These are phyloP conservation scores for Phellinidium pouzarii DNA, from an alignment of 1,284 basidiomycete species.

Conservation along the genomic window DNA sequence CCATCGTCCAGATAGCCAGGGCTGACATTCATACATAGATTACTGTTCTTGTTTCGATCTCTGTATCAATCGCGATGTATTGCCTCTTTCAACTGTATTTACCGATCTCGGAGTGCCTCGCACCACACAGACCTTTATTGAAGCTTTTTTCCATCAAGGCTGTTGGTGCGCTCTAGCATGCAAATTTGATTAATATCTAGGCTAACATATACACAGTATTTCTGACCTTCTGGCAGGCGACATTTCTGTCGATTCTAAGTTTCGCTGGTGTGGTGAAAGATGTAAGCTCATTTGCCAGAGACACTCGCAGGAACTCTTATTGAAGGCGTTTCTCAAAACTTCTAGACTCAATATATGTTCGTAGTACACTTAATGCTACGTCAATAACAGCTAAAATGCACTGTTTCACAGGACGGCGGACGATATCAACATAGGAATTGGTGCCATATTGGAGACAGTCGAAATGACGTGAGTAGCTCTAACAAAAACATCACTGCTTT, in stretches of 20 bases:
- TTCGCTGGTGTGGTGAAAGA: constrained; percentile 61
- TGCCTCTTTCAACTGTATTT: constrained; percentile 74
- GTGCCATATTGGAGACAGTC: constrained; percentile 62
- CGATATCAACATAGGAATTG: constrained; percentile 69
- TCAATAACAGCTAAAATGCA: neutral
- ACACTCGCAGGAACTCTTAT: neutral
- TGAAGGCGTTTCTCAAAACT: too few relatives aligned
- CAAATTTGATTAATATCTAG: neutral
- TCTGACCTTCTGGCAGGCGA: constrained; percentile 76
- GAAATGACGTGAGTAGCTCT: constrained; percentile 63
- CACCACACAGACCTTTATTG: constrained; percentile 57
- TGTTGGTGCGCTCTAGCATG: constrained; percentile 42
- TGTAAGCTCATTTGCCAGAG: constrained; percentile 32
- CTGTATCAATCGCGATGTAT: constrained; percentile 78
- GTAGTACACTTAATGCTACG: neutral
- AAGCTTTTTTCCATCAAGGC: constrained; percentile 73
- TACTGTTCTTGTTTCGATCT: constrained; percentile 56
- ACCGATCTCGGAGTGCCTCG: constrained; percentile 47
- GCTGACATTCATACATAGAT: constrained; percentile 35
- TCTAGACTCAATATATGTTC: constrained; percentile 48
- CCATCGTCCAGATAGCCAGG: neutral
- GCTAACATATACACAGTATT: constrained; percentile 43
- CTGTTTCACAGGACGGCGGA: constrained; percentile 46
- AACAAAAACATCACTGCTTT: neutral
- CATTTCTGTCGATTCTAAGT: constrained; percentile 52